Conservation (phyloP, 345 rosid species). For the Fremontodendron californicum region DNA sequence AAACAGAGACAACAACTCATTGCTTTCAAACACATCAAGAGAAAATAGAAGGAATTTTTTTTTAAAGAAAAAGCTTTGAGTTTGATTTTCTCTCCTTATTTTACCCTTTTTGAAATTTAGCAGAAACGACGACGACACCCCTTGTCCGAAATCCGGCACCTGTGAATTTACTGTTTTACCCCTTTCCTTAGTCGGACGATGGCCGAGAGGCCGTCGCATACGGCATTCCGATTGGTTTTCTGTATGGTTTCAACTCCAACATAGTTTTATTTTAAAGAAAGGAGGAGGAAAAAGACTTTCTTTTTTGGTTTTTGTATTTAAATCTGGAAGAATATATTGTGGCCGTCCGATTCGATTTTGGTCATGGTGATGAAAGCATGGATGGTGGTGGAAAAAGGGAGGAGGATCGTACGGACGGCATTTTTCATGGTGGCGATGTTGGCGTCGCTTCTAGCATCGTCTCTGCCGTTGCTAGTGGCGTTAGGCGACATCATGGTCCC, state of each 20-base stretch:
- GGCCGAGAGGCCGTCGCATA: slow-evolving; percentile 24
- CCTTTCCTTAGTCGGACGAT: slow-evolving; percentile 17
- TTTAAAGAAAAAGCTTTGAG: neutral
- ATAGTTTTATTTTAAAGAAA: neutral
- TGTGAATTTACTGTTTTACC: neutral
- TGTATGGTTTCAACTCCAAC: slow-evolving; percentile 34
- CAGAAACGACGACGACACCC: slow-evolving; percentile 1
- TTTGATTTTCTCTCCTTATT: neutral
- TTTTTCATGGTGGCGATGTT: slow-evolving; percentile 94
- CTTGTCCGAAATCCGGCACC: neutral
- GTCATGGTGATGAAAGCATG: slow-evolving; percentile 41
- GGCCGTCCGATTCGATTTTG: neutral
- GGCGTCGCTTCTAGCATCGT: slow-evolving; percentile 70
- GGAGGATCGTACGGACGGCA: slow-evolving; percentile 61
- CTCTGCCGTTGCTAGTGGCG: slow-evolving; percentile 81
- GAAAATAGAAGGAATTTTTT: neutral
- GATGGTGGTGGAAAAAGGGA: slow-evolving; percentile 55
- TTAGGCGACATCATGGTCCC: slow-evolving; percentile 64
- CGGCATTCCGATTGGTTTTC: slow-evolving; percentile 10
- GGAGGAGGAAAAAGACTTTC: neutral
- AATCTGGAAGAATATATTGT: neutral
- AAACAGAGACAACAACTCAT: slow-evolving; percentile 10
- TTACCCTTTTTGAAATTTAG: slow-evolving; percentile 18
- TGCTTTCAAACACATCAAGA: neutral
- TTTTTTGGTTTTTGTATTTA: neutral